Evolutionary conservation across 805 yeast species (phyloP), one percentile per base, ranked within the genome.

Genomic region (Komagataella ulmi): DNA sequence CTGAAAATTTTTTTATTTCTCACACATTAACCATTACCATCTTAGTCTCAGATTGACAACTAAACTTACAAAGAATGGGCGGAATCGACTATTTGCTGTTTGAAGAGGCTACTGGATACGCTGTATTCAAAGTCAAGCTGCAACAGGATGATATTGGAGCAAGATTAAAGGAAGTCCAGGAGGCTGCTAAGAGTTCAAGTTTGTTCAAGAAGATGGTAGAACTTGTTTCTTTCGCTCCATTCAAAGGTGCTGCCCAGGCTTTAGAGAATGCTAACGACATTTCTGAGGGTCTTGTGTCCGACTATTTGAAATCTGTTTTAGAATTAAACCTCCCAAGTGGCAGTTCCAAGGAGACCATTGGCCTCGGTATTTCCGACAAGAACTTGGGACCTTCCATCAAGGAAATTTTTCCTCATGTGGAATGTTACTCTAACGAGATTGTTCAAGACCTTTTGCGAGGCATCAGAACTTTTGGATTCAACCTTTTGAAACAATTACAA

Each of bases 171-270:
- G 99, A 93, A 71, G 98, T 93, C 47, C 98, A 93, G 74, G 82
- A 81, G 59, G 90, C 96, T 54, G 77, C 88, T 55, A 82, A 77
- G 59, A 98, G 93, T 63, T 79, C 93, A 58, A 83, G 83, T 56
- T 77, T 81, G 65, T 90, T 93, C 67, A 86, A 96, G 62, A 93
- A 93, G 73, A 75, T 91, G 75, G 83, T 93, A 60, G 96, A 90
- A 70, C 79, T 93, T 53, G 95, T 88, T 24, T 86, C 96, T 14
- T 93, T 93, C 72, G 96, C 97, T 54, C 99, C 99, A 50, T 93
- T 93, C 79, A 90, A 93, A 72, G 97, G 97, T 63, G 99, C 99
- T 55, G 98, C 99, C 51, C 98, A 93, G 71, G 99, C 99, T 55
- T 80, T 93, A 64, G 98, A 91, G 71, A 93, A 93, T 66, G 97